Evolutionary conservation across 495 filamentous ascomycete species (phyloP).

Genomic region (Talaromyces stipitatus): DNA sequence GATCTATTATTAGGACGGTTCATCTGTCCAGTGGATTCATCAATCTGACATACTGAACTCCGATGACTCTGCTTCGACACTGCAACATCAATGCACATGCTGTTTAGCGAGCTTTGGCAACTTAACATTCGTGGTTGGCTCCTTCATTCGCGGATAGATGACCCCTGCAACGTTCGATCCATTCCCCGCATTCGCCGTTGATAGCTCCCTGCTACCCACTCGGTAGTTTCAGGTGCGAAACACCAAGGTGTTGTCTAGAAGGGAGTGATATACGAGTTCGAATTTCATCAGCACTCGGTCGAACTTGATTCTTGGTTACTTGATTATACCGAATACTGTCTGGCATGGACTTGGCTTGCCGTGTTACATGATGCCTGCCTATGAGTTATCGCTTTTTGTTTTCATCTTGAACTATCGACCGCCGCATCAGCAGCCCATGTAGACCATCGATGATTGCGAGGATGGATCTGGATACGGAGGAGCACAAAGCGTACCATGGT

Average conservation of each 20-base stretch:
- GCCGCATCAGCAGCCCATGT: slow-evolving; percentile 3
- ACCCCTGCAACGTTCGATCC: background rate
- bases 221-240: background rate
- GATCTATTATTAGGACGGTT: background rate
- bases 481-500: background rate
- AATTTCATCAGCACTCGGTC: too few species aligned
- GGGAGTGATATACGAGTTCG: too few species aligned
- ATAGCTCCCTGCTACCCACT: background rate
- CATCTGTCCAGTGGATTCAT: background rate
- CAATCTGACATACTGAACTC: background rate
- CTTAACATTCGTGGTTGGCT: background rate
- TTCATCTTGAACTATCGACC: slow-evolving; percentile 1
- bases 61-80: too few species aligned
- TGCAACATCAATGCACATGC: background rate
- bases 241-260: background rate
- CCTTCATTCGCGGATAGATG: background rate
- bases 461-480: slow-evolving; percentile 4
- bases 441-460: background rate
- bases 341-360: background rate
- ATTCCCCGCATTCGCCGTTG: background rate
- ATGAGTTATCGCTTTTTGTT: slow-evolving; percentile 3
- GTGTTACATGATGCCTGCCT: slow-evolving; percentile 7
- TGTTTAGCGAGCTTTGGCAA: background rate
- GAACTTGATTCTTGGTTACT: background rate
- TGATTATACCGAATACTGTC: background rate